These are phyloP conservation scores for Hygrophoropsis aurantiaca DNA, from an alignment of 768 basidiomycete species.

Conservation along the genomic window DNA sequence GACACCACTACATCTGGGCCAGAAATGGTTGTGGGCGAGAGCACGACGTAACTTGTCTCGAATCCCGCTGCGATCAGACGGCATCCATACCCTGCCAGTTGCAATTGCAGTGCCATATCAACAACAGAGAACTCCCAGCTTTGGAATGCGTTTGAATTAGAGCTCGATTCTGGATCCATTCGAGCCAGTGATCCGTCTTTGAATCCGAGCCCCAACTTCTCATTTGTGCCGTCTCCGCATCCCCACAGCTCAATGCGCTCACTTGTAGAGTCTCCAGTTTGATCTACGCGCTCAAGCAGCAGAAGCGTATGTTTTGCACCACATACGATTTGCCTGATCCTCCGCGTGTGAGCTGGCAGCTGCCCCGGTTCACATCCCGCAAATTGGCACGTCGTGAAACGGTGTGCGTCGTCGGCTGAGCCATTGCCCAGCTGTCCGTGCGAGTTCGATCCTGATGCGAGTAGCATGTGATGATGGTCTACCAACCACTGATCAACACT, in stretches of 20 bases:
- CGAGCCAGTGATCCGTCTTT: too few species aligned
- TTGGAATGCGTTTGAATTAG: too few species aligned
- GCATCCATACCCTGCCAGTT: conserved; percentile 42
- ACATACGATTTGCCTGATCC: conserved; percentile 53
- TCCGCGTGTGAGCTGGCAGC: conserved; percentile 22
- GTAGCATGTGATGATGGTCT: conserved; percentile 18
- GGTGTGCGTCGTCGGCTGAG: conserved; percentile 36
- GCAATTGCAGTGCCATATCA: conserved; percentile 35
- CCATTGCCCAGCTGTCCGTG: conserved; percentile 47
- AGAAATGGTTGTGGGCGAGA: conserved; percentile 39
- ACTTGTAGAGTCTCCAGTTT: too few species aligned
- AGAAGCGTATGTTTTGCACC: conserved; percentile 83
- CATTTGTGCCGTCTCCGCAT: conserved; percentile 66
- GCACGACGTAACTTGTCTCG: conserved; percentile 80
- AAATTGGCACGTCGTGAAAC: conserved; percentile 40
- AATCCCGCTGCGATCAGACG: conserved; percentile 66
- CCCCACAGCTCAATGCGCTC: conserved; percentile 71
- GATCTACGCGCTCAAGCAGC: conserved; percentile 45
- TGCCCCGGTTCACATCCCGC: conserved; percentile 11
- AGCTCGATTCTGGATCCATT: too few species aligned
- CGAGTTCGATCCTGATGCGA: conserved; percentile 50
- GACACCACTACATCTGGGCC: conserved; percentile 60
- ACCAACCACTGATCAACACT: background rate
- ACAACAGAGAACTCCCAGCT: too few species aligned
- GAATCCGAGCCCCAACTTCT: conserved; percentile 66